phyloP scores from a whole-genome alignment of 805 yeast genomes.

The Teunomyces lycoperdinae region DNA sequence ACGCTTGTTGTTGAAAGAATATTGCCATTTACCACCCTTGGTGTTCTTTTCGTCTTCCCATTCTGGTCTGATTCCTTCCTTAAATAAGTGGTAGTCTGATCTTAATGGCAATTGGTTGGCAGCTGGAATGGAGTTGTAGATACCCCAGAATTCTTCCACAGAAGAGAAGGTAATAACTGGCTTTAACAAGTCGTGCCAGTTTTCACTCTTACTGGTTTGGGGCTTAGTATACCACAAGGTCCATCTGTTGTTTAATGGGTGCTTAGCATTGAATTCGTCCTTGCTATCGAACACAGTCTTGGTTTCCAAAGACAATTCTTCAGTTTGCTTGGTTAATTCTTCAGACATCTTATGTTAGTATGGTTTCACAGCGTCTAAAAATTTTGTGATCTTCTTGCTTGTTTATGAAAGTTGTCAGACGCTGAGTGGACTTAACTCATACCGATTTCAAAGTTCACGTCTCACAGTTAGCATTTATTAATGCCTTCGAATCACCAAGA shows the following conservation, averaged over 20 bases:
- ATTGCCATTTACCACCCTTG: conserved; percentile 90
- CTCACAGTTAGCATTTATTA: too few species aligned
- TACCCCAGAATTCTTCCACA: conserved; percentile 99
- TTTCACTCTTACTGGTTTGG: conserved; percentile 68
- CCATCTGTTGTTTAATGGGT: conserved; percentile 90
- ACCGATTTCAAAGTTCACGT: too few species aligned
- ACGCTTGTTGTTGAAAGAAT: conserved; percentile 64
- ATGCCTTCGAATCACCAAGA: too few species aligned
- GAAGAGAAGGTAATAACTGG: conserved; percentile 88
- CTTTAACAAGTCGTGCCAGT: conserved; percentile 90
- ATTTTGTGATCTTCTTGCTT: not conserved
- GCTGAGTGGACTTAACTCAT: too few species aligned
- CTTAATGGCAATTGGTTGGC: conserved; percentile 87
- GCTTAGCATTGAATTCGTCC: conserved; percentile 71
- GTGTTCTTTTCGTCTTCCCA: conserved; percentile 93
- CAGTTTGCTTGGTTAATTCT: conserved; percentile 44
- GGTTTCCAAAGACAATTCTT: conserved; percentile 40
- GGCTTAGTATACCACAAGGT: conserved; percentile 98
- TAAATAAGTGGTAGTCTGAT: conserved; percentile 93
- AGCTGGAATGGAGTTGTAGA: conserved; percentile 87
- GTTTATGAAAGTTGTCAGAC: not conserved
- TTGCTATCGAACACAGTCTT: conserved; percentile 57
- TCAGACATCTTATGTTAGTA: conserved; percentile 35
- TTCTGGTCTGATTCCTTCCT: conserved; percentile 93
- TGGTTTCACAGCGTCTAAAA: not conserved